Percentiles rank a stretch among this genome's conserved stretches.
These are phyloP conservation scores for Porcisia deanei DNA, from an alignment of 208 protist species.

Conservation along the genomic window DNA sequence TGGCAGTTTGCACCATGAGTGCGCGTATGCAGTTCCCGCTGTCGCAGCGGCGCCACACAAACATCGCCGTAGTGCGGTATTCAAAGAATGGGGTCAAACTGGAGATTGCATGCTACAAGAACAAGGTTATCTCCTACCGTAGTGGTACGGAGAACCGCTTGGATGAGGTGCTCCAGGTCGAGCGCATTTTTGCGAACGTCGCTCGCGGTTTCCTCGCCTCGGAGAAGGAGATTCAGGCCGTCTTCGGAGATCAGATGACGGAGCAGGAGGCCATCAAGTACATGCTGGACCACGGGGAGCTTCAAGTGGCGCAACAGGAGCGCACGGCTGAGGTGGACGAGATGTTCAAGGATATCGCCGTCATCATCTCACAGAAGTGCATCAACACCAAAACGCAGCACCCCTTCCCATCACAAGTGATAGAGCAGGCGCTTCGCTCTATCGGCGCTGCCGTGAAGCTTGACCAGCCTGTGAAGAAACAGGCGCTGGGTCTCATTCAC, in stretches of 20 bases:
- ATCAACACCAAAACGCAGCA: slow-evolving; percentile 93
- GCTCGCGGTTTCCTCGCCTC: slow-evolving; percentile 75
- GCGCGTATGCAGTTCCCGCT: slow-evolving; percentile 85
- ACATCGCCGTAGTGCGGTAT: slow-evolving; percentile 88
- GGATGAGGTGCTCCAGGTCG: slow-evolving; percentile 92
- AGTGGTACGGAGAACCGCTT: slow-evolving; percentile 80
- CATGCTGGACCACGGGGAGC: slow-evolving; percentile 96
- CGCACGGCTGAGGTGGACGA: slow-evolving; percentile 92
- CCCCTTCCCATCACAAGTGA: slow-evolving; percentile 88
- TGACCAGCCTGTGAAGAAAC: slow-evolving; percentile 92
- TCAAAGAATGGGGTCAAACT: slow-evolving; percentile 81
- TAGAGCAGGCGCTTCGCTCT: slow-evolving; percentile 95
- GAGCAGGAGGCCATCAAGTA: slow-evolving; percentile 81
- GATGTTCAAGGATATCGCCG: slow-evolving; percentile 96
- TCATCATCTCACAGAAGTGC: slow-evolving; percentile 96
- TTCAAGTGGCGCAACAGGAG: slow-evolving; percentile 98
- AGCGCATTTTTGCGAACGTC: slow-evolving; percentile 90
- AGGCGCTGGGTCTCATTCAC: slow-evolving; percentile 94
- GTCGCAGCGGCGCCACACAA: slow-evolving; percentile 89
- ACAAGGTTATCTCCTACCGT: slow-evolving; percentile 92
- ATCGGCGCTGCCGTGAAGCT: slow-evolving; percentile 93
- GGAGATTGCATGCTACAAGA: slow-evolving; percentile 93
- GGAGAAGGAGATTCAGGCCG: slow-evolving; percentile 77
- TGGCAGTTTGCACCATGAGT: slow-evolving; percentile 49
- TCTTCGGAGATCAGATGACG: slow-evolving; percentile 60